These are phyloP conservation scores for Xylariaceae sp. DNA, from an alignment of 2,329 filamentous ascomycete genomes.

Conservation along the genomic window DNA sequence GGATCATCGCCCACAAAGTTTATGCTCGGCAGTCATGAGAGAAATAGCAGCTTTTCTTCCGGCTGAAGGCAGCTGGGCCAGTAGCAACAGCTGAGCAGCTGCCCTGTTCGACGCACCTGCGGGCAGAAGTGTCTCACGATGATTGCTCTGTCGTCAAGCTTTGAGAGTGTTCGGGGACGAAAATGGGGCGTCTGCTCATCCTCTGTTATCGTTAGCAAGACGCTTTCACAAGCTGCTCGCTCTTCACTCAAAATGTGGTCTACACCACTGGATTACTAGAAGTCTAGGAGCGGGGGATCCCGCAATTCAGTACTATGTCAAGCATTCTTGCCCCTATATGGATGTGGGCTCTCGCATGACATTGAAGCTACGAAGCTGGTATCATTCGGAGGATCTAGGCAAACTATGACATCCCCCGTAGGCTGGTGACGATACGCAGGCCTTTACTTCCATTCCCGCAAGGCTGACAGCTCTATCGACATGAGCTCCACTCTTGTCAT, in stretches of 20 bases:
- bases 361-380: neutral
- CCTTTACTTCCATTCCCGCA: too few relatives aligned
- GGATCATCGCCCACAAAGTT: too few relatives aligned
- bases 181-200: constrained; percentile 4
- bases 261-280: neutral
- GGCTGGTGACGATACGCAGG: too few relatives aligned
- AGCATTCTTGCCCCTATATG: neutral
- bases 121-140: neutral
- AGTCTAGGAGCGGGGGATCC: neutral
- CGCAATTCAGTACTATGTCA: neutral
- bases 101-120: neutral
- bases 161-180: neutral
- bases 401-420: too few relatives aligned
- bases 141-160: constrained; percentile 1
- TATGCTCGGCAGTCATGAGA: too few relatives aligned
- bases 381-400: too few relatives aligned
- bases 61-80: neutral
- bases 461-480: too few relatives aligned
- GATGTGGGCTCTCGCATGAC: constrained; percentile 1
- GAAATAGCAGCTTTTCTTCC: too few relatives aligned
- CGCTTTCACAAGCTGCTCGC: neutral
- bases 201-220: neutral
- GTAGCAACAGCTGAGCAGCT: neutral
- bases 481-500: too few relatives aligned
- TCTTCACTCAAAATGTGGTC: neutral